Base-by-base conservation (phyloP, 2,329 filamentous ascomycete species). In the Fusarium sp. region DNA sequence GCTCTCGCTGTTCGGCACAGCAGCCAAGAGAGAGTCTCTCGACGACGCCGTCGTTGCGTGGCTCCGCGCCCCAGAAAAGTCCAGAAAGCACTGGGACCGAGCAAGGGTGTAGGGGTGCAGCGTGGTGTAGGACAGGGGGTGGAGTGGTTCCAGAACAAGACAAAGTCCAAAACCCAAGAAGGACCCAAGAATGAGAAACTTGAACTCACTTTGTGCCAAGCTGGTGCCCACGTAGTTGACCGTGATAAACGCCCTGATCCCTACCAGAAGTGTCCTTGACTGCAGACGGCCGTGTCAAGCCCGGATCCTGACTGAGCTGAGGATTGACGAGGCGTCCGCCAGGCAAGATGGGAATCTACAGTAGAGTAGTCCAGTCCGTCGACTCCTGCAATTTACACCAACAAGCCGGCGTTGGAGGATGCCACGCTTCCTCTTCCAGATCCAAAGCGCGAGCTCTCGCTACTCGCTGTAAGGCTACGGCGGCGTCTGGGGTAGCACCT, bases 1-100 rank as follows among this genome's bases (percentile, higher is more conserved):
- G 73, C 73, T 66, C 57, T 74, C 70, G 73, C 73, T 71, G 52
- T 65, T 74, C 73, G 70, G 73, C 73, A 75, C 70, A 60, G 58
- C 62, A 42, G 73, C 73, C 73, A 71, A 75, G 73, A 76, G 70
- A 58, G 57, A 63, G 29, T 45, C 22, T 47, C 29, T 33, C 20
- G 38, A 62, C 40, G 65, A 63, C 58, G 36, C 58, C 40, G 42
- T 61, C 65, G 64, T 25, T 61, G 62, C 57, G 69, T 69, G 60
- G 50, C 61, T 36, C 65, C 69, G 57, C 59, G 65, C 65, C 68
- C 68, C 69, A 68, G 65, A 69, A 59, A 63, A 65, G 69, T 47
- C 52, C 22, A 63, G 36, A 45, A 69, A 65, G 42, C 40, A 40
- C 54, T 56, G n/a, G 14, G 18, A 38, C 27, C 45, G 27, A 40